Evolutionary conservation across 2,329 filamentous ascomycete genomes (phyloP).

Genomic region (Verticillium zaregamsianum): DNA sequence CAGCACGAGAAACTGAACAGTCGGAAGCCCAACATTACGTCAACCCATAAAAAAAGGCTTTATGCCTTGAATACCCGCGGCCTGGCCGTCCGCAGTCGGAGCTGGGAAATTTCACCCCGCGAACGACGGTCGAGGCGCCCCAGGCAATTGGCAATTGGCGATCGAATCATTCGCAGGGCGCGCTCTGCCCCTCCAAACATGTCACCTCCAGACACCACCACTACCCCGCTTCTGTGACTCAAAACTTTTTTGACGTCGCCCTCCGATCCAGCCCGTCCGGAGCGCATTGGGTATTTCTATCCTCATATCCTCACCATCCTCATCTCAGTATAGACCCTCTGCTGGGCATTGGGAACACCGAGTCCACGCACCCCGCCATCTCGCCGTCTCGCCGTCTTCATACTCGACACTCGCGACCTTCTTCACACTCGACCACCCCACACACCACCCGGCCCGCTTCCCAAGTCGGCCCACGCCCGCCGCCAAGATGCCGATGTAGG

Average conservation of each 20-base stretch:
- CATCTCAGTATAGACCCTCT: neutral
- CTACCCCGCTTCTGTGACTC: conserved; percentile 6
- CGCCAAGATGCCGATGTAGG: conserved; percentile 14
- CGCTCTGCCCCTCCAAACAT: neutral
- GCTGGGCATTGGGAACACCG: neutral
- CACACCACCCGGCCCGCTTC: conserved; percentile 4
- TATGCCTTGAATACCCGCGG: no score
- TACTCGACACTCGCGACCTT: neutral
- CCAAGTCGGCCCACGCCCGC: neutral
- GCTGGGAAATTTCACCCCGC: neutral
- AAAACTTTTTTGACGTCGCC: conserved; percentile 4
- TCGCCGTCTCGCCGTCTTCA: neutral
- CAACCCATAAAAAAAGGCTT: no score
- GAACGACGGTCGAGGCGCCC: neutral
- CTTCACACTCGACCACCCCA: conserved; percentile 5
- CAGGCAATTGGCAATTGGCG: neutral
- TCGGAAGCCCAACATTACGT: no score
- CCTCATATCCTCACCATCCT: neutral
- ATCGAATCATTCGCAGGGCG: neutral
- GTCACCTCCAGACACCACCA: neutral
- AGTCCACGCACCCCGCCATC: neutral
- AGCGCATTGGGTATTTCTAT: neutral
- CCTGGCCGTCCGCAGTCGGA: neutral
- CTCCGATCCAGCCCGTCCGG: neutral
- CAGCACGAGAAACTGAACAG: no score